phyloP scores from a whole-genome alignment of 2,329 filamentous ascomycete genomes.

The Cyanodermella asteris region DNA sequence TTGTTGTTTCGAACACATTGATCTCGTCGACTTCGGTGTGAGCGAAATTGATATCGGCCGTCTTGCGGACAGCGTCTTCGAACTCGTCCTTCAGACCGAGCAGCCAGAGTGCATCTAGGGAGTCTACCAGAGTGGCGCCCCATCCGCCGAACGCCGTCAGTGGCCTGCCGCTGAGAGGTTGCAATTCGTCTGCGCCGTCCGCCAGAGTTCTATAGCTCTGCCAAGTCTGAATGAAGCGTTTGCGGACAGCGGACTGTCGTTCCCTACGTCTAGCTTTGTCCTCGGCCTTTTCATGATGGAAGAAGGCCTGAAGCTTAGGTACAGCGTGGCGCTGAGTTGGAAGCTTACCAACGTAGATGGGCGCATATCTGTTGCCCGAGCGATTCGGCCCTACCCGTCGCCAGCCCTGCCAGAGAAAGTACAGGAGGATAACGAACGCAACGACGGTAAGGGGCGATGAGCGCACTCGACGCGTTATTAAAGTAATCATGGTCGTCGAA shows the following conservation, averaged over 20 bases:
- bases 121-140: slow-evolving; percentile 46
- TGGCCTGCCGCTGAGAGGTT: slow-evolving; percentile 29
- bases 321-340: too few species aligned
- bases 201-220: slow-evolving; percentile 37
- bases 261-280: slow-evolving; percentile 16
- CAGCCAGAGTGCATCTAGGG: slow-evolving; percentile 51
- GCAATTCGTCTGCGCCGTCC: slow-evolving; percentile 42
- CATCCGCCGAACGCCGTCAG: slow-evolving; percentile 42
- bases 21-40: slow-evolving; percentile 28
- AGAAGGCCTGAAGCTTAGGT: slow-evolving; percentile 12
- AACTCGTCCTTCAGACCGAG: slow-evolving; percentile 47
- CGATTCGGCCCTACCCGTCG: too few species aligned
- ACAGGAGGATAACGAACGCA: too few species aligned
- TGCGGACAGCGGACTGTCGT: slow-evolving; percentile 24
- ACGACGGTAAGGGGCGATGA: too few species aligned
- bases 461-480: too few species aligned
- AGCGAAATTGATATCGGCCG: slow-evolving; percentile 39
- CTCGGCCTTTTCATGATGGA: slow-evolving; percentile 9
- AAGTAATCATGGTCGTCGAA: too few species aligned
- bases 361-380: too few species aligned
- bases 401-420: too few species aligned
- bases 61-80: slow-evolving; percentile 36
- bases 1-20: slow-evolving; percentile 50
- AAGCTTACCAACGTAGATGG: too few species aligned
- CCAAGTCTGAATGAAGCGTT: slow-evolving; percentile 35